Evolutionary conservation across 208 protist genomes (phyloP), one percentile per base, ranked within the genome.

Genomic region (Eutreptiella sp.): DNA sequence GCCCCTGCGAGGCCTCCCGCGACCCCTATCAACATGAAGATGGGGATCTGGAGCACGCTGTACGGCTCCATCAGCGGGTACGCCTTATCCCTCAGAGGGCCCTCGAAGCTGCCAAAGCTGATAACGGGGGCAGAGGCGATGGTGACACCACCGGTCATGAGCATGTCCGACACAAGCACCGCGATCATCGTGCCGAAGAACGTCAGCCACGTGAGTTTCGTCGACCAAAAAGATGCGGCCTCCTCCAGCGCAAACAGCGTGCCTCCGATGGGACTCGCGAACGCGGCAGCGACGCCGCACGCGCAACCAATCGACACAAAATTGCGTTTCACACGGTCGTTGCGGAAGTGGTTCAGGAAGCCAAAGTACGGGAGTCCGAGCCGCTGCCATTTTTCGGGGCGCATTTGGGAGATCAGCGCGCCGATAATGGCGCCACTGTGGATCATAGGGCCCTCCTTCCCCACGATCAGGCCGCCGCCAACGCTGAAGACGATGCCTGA

Each of bases 371-470:
- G n/a, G n/a, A n/a, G n/a, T n/a, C n/a, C n/a, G n/a, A n/a, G n/a
- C n/a, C n/a, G n/a, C n/a, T n/a, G n/a, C n/a, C n/a, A n/a, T n/a
- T n/a, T n/a, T n/a, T n/a, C n/a, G n/a, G n/a, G n/a, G n/a, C n/a
- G n/a, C n/a, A n/a, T n/a, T 29, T 84, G 77, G 9, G 60, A 72
- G 16, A 85, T 24, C 24, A 73, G 75, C 26, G 72, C 74, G 9
- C 46, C 78, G 39, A 85, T 35, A 21, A 80, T 41, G 23, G 79
- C 67, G 35, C 79, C 79, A 23, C 53, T 71, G 67, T 85, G 79
- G 23, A 85, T 80, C 79, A 85, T 85, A 2, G 79, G 79, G 0
- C 79, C 79, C 53, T 85, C 80, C 19, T 72, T 79, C 24, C 79
- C 79, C 5, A 73, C 68, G 21, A 58, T 38, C 24, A 85, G 36